Conservation (phyloP, 257 asterid species). For the Ophiorrhiza pumila region DNA sequence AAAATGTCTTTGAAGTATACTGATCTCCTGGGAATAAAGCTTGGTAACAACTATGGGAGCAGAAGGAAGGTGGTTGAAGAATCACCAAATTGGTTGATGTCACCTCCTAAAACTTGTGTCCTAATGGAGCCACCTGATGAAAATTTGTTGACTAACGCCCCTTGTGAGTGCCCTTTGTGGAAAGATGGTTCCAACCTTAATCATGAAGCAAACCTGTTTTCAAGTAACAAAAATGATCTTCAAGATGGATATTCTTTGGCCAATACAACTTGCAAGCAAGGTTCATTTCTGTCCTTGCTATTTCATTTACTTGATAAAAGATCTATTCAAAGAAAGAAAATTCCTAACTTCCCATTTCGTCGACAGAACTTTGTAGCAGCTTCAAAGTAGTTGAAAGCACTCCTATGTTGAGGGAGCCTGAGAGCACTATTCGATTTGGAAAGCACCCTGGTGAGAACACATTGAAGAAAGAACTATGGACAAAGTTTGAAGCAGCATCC, state of each 20-base stretch:
- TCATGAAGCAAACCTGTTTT: slow-evolving; percentile 15
- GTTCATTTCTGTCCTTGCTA: slow-evolving; percentile 19
- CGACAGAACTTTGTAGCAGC: slow-evolving; percentile 33
- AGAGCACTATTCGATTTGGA: slow-evolving; percentile 42
- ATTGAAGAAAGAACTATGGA: slow-evolving; percentile 91
- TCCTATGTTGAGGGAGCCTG: slow-evolving; percentile 59
- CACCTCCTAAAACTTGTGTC: slow-evolving; percentile 92
- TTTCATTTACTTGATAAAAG: neutral
- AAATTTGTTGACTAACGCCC: slow-evolving; percentile 18
- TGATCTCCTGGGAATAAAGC: slow-evolving; percentile 56
- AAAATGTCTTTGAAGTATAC: slow-evolving; percentile 52
- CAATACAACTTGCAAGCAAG: slow-evolving; percentile 29
- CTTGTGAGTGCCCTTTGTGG: slow-evolving; percentile 23
- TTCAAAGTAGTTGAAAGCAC: slow-evolving; percentile 48
- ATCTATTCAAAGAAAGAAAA: neutral
- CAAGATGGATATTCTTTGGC: slow-evolving; percentile 23
- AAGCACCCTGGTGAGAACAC: slow-evolving; percentile 95
- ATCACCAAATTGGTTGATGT: slow-evolving; percentile 61
- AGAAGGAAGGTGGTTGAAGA: slow-evolving; percentile 45
- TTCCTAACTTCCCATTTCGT: slow-evolving; percentile 1
- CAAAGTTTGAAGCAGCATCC: slow-evolving; percentile 81
- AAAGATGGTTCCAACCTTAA: slow-evolving; percentile 13
- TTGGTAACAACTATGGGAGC: slow-evolving; percentile 32
- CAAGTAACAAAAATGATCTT: slow-evolving; percentile 15
- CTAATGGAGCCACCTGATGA: slow-evolving; percentile 70